These are phyloP conservation scores for Diaporthe citriasiana DNA, from an alignment of 2,329 filamentous ascomycete genomes.

Conservation along the genomic window DNA sequence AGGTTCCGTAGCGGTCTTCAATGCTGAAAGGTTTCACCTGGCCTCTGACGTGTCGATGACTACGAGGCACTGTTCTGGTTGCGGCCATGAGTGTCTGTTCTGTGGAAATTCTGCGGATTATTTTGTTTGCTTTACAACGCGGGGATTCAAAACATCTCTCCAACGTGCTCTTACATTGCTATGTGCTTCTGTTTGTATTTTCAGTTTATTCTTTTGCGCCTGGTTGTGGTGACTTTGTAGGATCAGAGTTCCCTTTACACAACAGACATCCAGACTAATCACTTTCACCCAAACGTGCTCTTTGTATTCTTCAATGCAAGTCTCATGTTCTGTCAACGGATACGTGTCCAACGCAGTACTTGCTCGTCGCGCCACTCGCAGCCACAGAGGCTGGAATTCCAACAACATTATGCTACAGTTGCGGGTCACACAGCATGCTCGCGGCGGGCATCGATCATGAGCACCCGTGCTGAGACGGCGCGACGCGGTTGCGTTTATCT, in stretches of 20 bases:
- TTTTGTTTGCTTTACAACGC: not conserved
- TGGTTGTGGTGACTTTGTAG: not conserved
- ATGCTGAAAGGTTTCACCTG: constrained; percentile 11
- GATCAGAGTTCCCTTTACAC: not conserved
- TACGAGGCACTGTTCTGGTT: constrained; percentile 2
- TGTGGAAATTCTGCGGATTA: not conserved
- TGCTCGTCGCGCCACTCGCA: too few species aligned
- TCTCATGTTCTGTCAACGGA: not conserved
- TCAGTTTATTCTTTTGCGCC: too few species aligned
- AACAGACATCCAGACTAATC: not conserved
- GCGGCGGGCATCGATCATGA: not conserved
- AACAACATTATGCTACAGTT: not conserved
- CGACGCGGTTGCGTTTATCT: not conserved
- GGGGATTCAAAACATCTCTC: not conserved
- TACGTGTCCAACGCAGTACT: not conserved
- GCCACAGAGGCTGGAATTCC: too few species aligned
- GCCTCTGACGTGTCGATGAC: not conserved
- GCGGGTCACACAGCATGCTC: not conserved
- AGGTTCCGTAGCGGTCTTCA: not conserved
- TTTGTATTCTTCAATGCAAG: not conserved
- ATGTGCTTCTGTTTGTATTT: not conserved
- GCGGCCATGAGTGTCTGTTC: not conserved
- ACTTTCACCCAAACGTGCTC: not conserved
- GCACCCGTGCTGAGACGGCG: not conserved
- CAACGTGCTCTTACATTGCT: not conserved